Percentiles rank a stretch among this genome's conserved stretches.
Evolutionary conservation across 371 early-diverging fungal genomes (phyloP).

Genomic region (Fennellomyces sp.): DNA sequence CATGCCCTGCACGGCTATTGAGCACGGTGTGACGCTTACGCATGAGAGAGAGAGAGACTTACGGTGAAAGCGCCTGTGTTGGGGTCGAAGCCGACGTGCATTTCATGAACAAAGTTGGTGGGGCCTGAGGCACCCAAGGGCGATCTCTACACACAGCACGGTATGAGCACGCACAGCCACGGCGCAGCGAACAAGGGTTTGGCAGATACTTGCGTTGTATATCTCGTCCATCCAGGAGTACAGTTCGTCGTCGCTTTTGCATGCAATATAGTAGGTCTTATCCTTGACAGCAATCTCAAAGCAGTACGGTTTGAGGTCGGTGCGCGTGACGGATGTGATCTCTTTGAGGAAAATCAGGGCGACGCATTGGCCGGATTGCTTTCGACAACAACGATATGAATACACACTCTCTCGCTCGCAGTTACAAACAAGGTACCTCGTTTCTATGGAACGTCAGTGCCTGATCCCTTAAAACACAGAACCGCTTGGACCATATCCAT

Average conservation of each 20-base stretch:
- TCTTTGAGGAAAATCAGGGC: slow-evolving; percentile 91
- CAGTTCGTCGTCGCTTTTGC: slow-evolving; percentile 93
- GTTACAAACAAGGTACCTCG: slow-evolving; percentile 67
- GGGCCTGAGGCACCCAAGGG: slow-evolving; percentile 87
- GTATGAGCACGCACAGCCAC: neutral
- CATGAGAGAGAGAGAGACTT: slow-evolving; percentile 42
- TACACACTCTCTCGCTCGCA: neutral
- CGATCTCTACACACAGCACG: slow-evolving; percentile 25
- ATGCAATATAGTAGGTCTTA: slow-evolving; percentile 85
- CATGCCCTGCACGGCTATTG: slow-evolving; percentile 64
- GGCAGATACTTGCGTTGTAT: slow-evolving; percentile 69
- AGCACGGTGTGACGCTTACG: neutral
- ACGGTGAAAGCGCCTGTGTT: slow-evolving; percentile 91
- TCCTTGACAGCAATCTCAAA: slow-evolving; percentile 92
- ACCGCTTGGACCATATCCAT: slow-evolving; percentile 95
- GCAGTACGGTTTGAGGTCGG: slow-evolving; percentile 89
- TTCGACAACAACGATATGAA: slow-evolving; percentile 3
- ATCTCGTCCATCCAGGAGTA: slow-evolving; percentile 98
- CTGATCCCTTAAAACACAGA: slow-evolving; percentile 86
- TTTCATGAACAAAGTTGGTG: slow-evolving; percentile 93
- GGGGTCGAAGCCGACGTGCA: slow-evolving; percentile 97
- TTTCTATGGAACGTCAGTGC: slow-evolving; percentile 93
- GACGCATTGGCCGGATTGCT: slow-evolving; percentile 59
- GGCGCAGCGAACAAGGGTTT: neutral
- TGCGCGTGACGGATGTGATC: slow-evolving; percentile 81